These are phyloP conservation scores for Anaeromyces robustus DNA, from an alignment of 192 early-diverging fungal genomes.

Conservation along the genomic window DNA sequence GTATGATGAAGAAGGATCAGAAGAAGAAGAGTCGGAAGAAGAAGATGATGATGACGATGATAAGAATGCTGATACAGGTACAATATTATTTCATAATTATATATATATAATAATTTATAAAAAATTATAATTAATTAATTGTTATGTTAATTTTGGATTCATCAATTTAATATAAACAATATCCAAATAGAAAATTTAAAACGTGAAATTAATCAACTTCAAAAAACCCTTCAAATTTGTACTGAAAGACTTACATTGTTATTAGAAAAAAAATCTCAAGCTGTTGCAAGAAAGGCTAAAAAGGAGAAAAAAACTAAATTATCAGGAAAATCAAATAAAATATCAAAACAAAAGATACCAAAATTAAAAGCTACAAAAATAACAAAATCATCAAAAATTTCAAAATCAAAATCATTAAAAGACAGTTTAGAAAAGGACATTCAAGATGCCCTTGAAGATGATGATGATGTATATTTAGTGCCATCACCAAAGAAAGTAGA, in stretches of 20 bases:
- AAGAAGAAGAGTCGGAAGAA: constrained; percentile 1
- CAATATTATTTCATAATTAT: too few relatives aligned
- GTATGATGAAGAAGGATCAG: constrained; percentile 1
- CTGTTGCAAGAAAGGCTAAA: neutral
- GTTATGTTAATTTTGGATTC: too few relatives aligned
- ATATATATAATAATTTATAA: too few relatives aligned
- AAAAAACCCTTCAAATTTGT: neutral
- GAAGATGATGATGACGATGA: constrained; percentile 8
- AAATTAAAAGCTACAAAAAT: neutral
- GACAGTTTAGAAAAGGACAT: neutral
- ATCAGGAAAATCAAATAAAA: neutral
- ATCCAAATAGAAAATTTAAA: neutral
- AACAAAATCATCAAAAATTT: neutral
- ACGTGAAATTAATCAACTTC: neutral
- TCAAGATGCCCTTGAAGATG: neutral
- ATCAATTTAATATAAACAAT: too few relatives aligned
- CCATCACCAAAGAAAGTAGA: neutral
- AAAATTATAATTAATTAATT: too few relatives aligned
- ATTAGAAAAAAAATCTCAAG: neutral
- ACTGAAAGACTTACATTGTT: neutral
- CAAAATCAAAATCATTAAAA: neutral
- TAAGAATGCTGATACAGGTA: neutral
- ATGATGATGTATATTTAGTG: neutral
- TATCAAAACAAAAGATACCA: neutral
- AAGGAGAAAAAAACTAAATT: neutral